A percentile compares a stretch with the other conserved stretches of the same genome.
These are phyloP conservation scores for Paramecium octaurelia DNA, from an alignment of 73 alveolate genomes.

Conservation along the genomic window DNA sequence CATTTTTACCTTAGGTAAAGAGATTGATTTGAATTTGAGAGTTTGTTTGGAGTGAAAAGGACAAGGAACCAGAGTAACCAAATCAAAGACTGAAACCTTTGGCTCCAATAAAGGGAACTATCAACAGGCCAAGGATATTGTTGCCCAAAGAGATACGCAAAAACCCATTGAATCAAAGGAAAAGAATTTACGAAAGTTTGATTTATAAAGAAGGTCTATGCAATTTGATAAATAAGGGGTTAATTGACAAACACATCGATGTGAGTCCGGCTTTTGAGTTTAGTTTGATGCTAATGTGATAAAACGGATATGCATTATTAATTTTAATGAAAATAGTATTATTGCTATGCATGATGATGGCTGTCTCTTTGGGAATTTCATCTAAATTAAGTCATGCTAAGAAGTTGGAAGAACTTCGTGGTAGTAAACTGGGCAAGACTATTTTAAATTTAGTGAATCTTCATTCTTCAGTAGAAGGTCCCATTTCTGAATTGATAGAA, in stretches of 20 bases:
- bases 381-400: constrained; percentile 14
- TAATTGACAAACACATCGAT: neutral
- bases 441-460: neutral
- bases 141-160: constrained; percentile 2
- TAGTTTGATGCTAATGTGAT: neutral
- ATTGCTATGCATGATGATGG: neutral
- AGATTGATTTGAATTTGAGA: neutral
- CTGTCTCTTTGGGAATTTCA: neutral
- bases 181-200: neutral
- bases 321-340: neutral
- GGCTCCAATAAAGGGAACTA: neutral
- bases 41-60: neutral
- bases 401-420: constrained; percentile 5
- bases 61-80: neutral
- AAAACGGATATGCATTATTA: constrained; percentile 35
- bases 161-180: constrained; percentile 25
- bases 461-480: constrained; percentile 35
- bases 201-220: neutral
- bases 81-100: neutral
- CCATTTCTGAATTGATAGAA: constrained; percentile 10
- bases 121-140: neutral
- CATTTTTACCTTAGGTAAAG: neutral
- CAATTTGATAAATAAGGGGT: constrained; percentile 16
- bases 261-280: constrained; percentile 21
- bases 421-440: neutral